Evolutionary conservation across 148 eudicot species (phyloP), one percentile per base, ranked within the genome.

Genomic region (Rhododendron mucronatum): DNA sequence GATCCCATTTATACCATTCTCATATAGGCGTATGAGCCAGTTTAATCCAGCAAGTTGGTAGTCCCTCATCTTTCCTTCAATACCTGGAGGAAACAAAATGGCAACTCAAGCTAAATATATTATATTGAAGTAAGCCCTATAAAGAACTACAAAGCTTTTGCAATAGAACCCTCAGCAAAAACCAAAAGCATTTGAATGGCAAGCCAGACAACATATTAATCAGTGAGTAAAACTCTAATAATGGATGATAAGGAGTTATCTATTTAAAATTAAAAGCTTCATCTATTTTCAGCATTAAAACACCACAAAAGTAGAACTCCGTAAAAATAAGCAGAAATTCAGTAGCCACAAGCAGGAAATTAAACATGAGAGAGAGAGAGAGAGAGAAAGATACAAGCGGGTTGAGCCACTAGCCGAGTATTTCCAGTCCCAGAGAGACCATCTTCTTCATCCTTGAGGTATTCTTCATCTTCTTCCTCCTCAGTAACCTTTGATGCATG

Each of bases 1-100:
- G 69, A 97, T 97, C 78, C 99, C 99, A 90, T 97, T 97, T n/a
- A 97, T 97, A 39, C 99, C 99, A 92, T 97, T 97, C 87, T 97
- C 99, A 87, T 97, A 97, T 53, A 97, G 83, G 61, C 99, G 90
- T 44, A 97, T 97, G 71, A 97, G 93, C 99, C 99, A 97, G 89
- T 97, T 97, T 83, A 97, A 85, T 65, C 99, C 99, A 90, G 99
- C 99, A 89, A 97, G 98, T 87, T 97, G 99, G 88, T 97, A 97
- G 84, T 95, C 99, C 90, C 99, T 94, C 99, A 97, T 95, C 91
- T 97, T 97, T 82, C 99, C 99, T 83, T 95, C 95, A 84, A 97
- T 97, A 85, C 99, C 99, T 97, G 89, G 74, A 86, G 53, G 80
- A 80, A 75, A 0, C 30, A 23, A 71, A 51, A 18, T 50, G 47